phyloP scores from a whole-genome alignment of 495 filamentous ascomycete genomes.

The Aspergillus biplanus region DNA sequence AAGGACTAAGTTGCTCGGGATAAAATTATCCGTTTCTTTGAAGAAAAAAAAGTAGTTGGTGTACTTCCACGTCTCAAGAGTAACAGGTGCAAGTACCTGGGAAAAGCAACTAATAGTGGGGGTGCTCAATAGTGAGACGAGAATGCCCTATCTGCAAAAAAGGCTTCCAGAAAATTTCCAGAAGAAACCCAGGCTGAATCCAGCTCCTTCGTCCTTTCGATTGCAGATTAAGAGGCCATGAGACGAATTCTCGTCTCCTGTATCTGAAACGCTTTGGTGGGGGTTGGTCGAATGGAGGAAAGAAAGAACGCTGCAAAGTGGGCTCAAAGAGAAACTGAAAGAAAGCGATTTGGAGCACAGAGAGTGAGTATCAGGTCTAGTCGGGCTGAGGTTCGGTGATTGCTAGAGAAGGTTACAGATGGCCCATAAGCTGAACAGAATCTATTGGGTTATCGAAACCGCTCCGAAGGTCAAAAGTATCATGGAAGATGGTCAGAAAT shows the following conservation, averaged over 20 bases:
- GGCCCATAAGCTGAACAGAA: neutral
- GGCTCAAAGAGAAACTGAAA: constrained; percentile 3
- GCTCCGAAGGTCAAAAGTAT: neutral
- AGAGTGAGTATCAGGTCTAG: neutral
- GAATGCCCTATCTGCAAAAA: constrained; percentile 2
- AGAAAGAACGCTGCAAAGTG: neutral
- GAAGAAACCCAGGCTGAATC: constrained; percentile 10
- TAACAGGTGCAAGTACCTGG: neutral
- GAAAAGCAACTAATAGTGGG: neutral
- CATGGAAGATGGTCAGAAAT: constrained; percentile 1
- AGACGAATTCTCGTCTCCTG: constrained; percentile 1
- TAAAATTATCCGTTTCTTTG: neutral
- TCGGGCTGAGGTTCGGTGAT: neutral
- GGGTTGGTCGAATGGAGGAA: neutral
- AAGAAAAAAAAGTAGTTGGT: constrained; percentile 1
- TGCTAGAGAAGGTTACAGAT: neutral
- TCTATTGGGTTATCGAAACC: constrained; percentile 1
- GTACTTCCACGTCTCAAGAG: neutral
- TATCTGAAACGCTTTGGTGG: neutral
- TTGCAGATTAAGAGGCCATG: neutral
- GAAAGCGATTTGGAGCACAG: neutral
- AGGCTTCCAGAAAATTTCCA: constrained; percentile 18
- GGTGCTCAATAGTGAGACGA: neutral
- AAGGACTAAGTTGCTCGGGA: neutral
- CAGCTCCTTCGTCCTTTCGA: constrained; percentile 11